These are phyloP conservation scores for Talaromyces sp. DNA, from an alignment of 2,329 filamentous ascomycete species.

Conservation along the genomic window DNA sequence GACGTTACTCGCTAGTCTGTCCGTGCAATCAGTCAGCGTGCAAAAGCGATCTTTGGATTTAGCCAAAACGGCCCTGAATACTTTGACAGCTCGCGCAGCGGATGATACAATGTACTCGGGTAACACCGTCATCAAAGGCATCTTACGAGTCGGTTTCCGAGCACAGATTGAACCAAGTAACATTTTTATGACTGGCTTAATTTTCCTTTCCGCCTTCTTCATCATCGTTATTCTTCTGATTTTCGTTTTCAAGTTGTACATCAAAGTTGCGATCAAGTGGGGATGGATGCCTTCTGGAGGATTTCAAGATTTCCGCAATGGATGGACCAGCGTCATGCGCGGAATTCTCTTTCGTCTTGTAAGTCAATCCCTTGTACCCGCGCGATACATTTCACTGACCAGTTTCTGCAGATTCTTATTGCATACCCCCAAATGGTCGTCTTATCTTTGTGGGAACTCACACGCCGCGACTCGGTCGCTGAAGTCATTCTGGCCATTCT, in stretches of 20 bases:
- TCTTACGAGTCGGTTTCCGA: slow-evolving; percentile 83
- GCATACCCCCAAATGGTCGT: slow-evolving; percentile 92
- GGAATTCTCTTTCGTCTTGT: slow-evolving; percentile 83
- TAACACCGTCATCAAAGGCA: slow-evolving; percentile 65
- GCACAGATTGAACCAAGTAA: slow-evolving; percentile 85
- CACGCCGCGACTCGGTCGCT: slow-evolving; percentile 76
- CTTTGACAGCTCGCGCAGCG: slow-evolving; percentile 57
- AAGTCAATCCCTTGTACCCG: slow-evolving; percentile 25
- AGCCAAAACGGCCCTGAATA: slow-evolving; percentile 31
- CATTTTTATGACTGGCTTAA: slow-evolving; percentile 85
- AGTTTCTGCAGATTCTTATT: slow-evolving; percentile 60
- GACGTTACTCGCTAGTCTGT: slow-evolving; percentile 72
- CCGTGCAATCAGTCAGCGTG: slow-evolving; percentile 74
- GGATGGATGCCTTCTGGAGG: slow-evolving; percentile 78
- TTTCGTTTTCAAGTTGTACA: slow-evolving; percentile 73
- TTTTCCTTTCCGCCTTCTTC: slow-evolving; percentile 85
- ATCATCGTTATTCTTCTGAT: slow-evolving; percentile 70
- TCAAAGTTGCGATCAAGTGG: slow-evolving; percentile 70
- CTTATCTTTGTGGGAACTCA: slow-evolving; percentile 91
- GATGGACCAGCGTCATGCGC: slow-evolving; percentile 88
- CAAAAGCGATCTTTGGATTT: slow-evolving; percentile 60
- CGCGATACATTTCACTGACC: slow-evolving; percentile 6
- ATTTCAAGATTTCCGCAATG: slow-evolving; percentile 89
- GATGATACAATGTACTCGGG: slow-evolving; percentile 49
- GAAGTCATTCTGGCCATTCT: slow-evolving; percentile 83